These are phyloP conservation scores for Xylaria sp. DNA, from an alignment of 2,329 filamentous ascomycete genomes.

Conservation along the genomic window DNA sequence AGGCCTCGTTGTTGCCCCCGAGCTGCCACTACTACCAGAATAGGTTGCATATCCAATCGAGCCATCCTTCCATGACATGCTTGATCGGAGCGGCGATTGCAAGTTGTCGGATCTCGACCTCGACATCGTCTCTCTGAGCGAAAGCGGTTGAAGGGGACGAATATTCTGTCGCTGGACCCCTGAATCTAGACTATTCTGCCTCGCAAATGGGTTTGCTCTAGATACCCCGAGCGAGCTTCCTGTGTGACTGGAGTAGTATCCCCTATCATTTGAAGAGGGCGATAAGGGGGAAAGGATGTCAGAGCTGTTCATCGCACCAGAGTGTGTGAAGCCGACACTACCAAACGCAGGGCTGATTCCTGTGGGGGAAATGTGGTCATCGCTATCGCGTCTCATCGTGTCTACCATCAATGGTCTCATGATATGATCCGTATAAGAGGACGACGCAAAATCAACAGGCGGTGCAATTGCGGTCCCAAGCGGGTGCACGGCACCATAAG, in stretches of 20 bases:
- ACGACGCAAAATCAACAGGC: slow-evolving; percentile 43
- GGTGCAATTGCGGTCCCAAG: slow-evolving; percentile 45
- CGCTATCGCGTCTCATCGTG: slow-evolving; percentile 55
- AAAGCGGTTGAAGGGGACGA: slow-evolving; percentile 52
- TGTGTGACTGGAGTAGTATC: slow-evolving; percentile 46
- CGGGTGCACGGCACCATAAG: slow-evolving; percentile 57
- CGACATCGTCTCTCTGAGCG: slow-evolving; percentile 52
- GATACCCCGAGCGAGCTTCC: slow-evolving; percentile 43
- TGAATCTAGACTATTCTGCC: slow-evolving; percentile 43
- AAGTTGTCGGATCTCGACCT: slow-evolving; percentile 53
- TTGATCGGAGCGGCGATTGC: slow-evolving; percentile 54
- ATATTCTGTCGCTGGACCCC: slow-evolving; percentile 44
- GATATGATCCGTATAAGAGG: slow-evolving; percentile 54
- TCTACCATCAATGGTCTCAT: slow-evolving; percentile 66
- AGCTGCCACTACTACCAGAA: slow-evolving; percentile 41
- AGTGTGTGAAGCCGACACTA: slow-evolving; percentile 58
- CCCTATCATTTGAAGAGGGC: slow-evolving; percentile 49
- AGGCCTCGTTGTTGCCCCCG: slow-evolving; percentile 43
- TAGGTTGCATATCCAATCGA: slow-evolving; percentile 53
- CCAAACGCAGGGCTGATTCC: slow-evolving; percentile 64
- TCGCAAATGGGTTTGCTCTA: slow-evolving; percentile 48
- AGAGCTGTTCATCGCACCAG: slow-evolving; percentile 44
- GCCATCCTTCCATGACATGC: slow-evolving; percentile 60
- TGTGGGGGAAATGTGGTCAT: slow-evolving; percentile 62
- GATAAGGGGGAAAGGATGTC: slow-evolving; percentile 56